Percentiles rank a stretch among this genome's conserved stretches.
Conservation (phyloP, 2,329 filamentous ascomycete genomes). For the Volutella citrinella region DNA sequence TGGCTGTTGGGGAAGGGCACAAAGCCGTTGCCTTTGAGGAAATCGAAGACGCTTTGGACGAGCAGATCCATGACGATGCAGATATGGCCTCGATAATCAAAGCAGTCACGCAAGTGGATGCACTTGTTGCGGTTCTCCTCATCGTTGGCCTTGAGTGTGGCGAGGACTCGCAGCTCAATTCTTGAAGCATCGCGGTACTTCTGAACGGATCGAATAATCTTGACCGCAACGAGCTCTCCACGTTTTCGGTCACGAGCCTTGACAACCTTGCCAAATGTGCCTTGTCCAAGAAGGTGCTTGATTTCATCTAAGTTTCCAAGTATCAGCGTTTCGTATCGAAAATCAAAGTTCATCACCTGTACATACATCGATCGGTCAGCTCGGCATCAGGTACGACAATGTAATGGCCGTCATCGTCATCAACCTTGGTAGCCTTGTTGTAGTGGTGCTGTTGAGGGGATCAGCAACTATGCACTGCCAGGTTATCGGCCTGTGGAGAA, state of each 20-base stretch:
- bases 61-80: conserved; percentile 78
- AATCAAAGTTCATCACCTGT: too few species aligned
- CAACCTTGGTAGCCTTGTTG: conserved; percentile 69
- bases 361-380: conserved; percentile 86
- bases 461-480: not conserved
- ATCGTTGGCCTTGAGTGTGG: conserved; percentile 89
- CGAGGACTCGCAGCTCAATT: conserved; percentile 89
- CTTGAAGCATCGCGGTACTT: conserved; percentile 96
- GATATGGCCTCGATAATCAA: conserved; percentile 96
- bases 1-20: conserved; percentile 98
- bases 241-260: conserved; percentile 80
- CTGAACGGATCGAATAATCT: conserved; percentile 96
- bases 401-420: conserved; percentile 97
- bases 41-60: conserved; percentile 97
- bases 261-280: conserved; percentile 97
- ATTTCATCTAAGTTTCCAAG: conserved; percentile 78
- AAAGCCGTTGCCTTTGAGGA: conserved; percentile 91
- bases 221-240: conserved; percentile 83
- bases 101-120: conserved; percentile 94
- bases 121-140: conserved; percentile 90
- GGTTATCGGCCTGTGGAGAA: conserved; percentile 4
- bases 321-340: too few species aligned
- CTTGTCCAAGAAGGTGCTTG: conserved; percentile 85
- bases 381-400: conserved; percentile 85
- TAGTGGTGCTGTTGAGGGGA: conserved; percentile 29